A percentile compares a stretch with the other conserved stretches of the same genome.
Conservation (phyloP, 257 asterid species). For the Primulina eburnea region DNA sequence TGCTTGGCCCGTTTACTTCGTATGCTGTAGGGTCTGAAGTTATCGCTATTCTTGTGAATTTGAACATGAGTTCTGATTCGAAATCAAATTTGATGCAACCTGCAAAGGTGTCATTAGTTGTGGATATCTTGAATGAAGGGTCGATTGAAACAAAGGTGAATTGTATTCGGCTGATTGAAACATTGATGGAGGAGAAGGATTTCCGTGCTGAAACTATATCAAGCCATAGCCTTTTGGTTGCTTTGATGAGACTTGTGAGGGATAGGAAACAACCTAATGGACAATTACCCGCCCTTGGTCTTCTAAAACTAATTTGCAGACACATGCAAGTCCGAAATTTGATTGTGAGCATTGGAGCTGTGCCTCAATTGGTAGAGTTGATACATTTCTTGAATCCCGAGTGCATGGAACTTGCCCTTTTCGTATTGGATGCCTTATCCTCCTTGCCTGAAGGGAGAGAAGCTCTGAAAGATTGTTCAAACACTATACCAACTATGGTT, state of each 20-base stretch:
- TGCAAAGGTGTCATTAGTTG: constrained; percentile 53
- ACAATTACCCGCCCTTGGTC: constrained; percentile 46
- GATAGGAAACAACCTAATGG: constrained; percentile 54
- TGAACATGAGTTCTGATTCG: constrained; percentile 41
- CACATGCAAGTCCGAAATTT: constrained; percentile 40
- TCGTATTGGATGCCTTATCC: constrained; percentile 44
- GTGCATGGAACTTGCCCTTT: constrained; percentile 49
- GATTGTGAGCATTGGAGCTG: constrained; percentile 56
- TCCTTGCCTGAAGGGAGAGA: constrained; percentile 51
- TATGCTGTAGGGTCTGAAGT: constrained; percentile 63
- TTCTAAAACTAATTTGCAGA: constrained; percentile 48
- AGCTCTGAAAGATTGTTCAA: constrained; percentile 57
- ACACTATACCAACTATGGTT: constrained; percentile 47
- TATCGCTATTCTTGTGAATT: constrained; percentile 51
- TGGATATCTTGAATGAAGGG: constrained; percentile 64
- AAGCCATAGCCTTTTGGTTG: constrained; percentile 54
- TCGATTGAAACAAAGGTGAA: constrained; percentile 58
- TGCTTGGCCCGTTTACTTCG: constrained; percentile 72
- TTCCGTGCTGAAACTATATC: constrained; percentile 48
- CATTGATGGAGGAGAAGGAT: constrained; percentile 53
- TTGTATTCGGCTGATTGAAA: constrained; percentile 48
- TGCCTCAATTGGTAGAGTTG: constrained; percentile 54
- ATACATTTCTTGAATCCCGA: constrained; percentile 45
- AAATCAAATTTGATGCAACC: constrained; percentile 63
- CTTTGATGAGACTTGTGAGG: constrained; percentile 51